These are phyloP conservation scores for Candida qinlingensis DNA, from an alignment of 805 yeast genomes.

Conservation along the genomic window DNA sequence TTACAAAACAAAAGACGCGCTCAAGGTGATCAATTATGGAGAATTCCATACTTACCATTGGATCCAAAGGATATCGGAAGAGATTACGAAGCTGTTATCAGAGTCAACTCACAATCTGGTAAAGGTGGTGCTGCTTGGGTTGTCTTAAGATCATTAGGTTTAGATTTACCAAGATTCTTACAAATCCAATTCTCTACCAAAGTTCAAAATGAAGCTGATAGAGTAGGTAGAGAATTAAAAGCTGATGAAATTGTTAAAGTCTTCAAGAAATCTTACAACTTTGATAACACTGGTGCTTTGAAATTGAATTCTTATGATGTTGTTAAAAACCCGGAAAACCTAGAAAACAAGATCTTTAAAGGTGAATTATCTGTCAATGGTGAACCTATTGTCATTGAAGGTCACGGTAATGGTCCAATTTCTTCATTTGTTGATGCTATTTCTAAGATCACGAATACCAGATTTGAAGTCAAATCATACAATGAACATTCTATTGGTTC, in stretches of 20 bases:
- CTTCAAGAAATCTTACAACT: conserved; percentile 52
- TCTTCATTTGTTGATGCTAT: conserved; percentile 68
- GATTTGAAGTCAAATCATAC: conserved; percentile 60
- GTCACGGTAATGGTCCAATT: conserved; percentile 76
- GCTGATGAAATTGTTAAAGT: conserved; percentile 57
- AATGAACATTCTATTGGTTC: conserved; percentile 70
- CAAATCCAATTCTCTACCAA: conserved; percentile 63
- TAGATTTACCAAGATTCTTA: conserved; percentile 67
- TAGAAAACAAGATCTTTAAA: conserved; percentile 37
- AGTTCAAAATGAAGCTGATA: conserved; percentile 62
- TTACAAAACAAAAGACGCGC: conserved; percentile 46
- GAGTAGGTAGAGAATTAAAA: conserved; percentile 63
- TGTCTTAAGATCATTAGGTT: conserved; percentile 60
- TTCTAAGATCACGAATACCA: conserved; percentile 43
- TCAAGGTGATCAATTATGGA: conserved; percentile 51
- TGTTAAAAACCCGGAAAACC: conserved; percentile 27
- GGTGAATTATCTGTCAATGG: conserved; percentile 37
- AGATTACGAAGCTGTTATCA: conserved; percentile 74
- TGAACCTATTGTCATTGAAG: conserved; percentile 33
- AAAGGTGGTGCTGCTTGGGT: conserved; percentile 89
- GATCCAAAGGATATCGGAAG: conserved; percentile 81
- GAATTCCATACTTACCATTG: conserved; percentile 70
- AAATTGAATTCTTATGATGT: conserved; percentile 38
- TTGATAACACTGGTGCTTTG: conserved; percentile 33
- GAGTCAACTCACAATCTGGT: conserved; percentile 85